Evolutionary conservation across 306 rosid genomes (phyloP).

Genomic region (Arachis stenosperma): DNA sequence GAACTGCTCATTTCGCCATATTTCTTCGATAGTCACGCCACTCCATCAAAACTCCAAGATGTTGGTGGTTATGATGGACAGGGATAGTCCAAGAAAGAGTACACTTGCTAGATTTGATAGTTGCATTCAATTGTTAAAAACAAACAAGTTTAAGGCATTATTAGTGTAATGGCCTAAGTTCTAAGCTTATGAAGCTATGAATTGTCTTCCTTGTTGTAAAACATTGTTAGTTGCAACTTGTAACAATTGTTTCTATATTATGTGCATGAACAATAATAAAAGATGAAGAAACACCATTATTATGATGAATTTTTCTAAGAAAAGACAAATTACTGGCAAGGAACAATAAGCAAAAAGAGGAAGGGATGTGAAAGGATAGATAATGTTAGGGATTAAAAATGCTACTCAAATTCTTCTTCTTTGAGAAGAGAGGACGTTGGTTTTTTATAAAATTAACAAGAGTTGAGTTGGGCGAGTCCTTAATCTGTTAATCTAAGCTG

Average conservation of each 20-base stretch:
- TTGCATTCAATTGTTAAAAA: constrained; percentile 51
- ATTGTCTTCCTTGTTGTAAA: not conserved
- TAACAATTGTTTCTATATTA: no score
- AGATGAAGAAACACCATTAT: constrained; percentile 68
- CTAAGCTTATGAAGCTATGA: not conserved
- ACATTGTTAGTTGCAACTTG: no score
- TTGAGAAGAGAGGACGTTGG: no score
- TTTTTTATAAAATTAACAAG: no score
- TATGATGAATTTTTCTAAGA: constrained; percentile 93
- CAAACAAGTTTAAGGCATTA: not conserved
- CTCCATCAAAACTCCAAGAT: constrained; percentile 96
- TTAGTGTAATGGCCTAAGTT: constrained; percentile 10
- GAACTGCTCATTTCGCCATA: constrained; percentile 95
- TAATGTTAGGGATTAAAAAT: constrained; percentile 44
- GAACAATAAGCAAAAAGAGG: constrained; percentile 92
- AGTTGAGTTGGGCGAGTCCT: no score
- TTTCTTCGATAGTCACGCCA: constrained; percentile 77
- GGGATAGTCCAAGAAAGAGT: constrained; percentile 91
- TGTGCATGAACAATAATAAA: not conserved
- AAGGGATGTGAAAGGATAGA: constrained; percentile 93
- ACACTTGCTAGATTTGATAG: constrained; percentile 91
- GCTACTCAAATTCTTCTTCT: no score
- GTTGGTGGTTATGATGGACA: constrained; percentile 77
- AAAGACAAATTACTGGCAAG: constrained; percentile 91
- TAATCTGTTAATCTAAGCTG: no score